These are phyloP conservation scores for Cardamine occulta DNA, from an alignment of 345 rosid genomes.

Conservation along the genomic window DNA sequence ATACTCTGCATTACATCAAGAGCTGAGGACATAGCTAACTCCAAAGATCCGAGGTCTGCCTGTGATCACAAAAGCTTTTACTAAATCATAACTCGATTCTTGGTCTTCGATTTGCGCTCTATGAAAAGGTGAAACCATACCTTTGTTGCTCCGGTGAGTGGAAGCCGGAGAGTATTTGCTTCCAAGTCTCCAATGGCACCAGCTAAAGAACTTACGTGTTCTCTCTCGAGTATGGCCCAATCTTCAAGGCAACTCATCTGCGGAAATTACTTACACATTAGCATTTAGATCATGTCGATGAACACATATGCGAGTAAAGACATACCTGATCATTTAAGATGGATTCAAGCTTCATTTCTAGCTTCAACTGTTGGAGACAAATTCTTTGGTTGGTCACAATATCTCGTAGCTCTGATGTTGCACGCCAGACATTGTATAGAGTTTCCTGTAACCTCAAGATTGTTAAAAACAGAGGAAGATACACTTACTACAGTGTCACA, in stretches of 20 bases:
- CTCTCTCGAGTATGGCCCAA: slow-evolving; percentile 81
- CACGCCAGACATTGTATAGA: slow-evolving; percentile 70
- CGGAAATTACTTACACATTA: neutral
- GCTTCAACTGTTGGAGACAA: slow-evolving; percentile 63
- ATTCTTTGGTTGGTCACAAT: slow-evolving; percentile 62
- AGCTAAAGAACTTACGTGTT: slow-evolving; percentile 68
- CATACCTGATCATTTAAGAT: slow-evolving; percentile 73
- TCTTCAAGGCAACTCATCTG: slow-evolving; percentile 79
- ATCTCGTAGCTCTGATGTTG: slow-evolving; percentile 64
- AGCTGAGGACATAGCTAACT: slow-evolving; percentile 81
- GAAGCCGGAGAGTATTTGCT: slow-evolving; percentile 86
- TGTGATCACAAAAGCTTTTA: slow-evolving; percentile 46
- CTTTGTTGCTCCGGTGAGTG: slow-evolving; percentile 77
- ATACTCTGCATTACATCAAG: slow-evolving; percentile 81
- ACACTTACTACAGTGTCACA: neutral
- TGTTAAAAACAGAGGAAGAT: slow-evolving; percentile 20
- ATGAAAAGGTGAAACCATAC: slow-evolving; percentile 46
- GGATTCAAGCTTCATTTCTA: slow-evolving; percentile 69
- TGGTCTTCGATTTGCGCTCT: neutral
- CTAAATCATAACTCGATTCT: slow-evolving; percentile 1
- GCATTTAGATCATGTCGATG: slow-evolving; percentile 26
- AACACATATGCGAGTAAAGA: slow-evolving; percentile 28
- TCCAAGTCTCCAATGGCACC: slow-evolving; percentile 82
- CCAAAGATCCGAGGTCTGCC: slow-evolving; percentile 71
- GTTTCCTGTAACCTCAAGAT: slow-evolving; percentile 63